A percentile compares a stretch with the other conserved stretches of the same genome.
Evolutionary conservation across 257 asterid genomes (phyloP).

Genomic region (Rehmannia glutinosa): DNA sequence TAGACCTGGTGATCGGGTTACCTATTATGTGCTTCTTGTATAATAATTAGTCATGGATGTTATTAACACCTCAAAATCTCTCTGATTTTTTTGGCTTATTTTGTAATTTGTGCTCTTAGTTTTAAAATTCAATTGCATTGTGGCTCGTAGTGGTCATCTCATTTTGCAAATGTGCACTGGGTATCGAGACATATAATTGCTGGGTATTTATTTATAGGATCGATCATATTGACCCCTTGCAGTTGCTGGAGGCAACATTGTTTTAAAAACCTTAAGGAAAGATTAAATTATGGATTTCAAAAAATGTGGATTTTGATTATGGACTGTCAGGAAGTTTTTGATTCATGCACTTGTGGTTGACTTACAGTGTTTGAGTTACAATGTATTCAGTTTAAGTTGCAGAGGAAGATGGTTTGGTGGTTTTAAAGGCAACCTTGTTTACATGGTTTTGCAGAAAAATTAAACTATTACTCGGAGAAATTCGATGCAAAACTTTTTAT

Average conservation of each 20-base stretch:
- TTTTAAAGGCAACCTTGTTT: conserved; percentile 20
- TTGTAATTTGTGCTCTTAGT: not conserved
- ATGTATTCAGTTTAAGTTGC: conserved; percentile 10
- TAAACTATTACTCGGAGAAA: conserved; percentile 85
- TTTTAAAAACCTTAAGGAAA: conserved; percentile 1
- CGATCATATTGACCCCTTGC: too few relatives aligned
- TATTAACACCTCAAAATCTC: not conserved
- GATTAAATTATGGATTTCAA: not conserved
- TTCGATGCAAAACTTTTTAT: conserved; percentile 82
- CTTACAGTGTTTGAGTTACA: conserved; percentile 13
- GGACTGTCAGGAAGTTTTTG: conserved; percentile 4
- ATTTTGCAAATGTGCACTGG: too few relatives aligned
- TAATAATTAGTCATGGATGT: not conserved
- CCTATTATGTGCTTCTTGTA: not conserved
- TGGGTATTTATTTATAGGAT: too few relatives aligned
- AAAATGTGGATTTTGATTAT: not conserved
- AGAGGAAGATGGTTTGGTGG: conserved; percentile 1
- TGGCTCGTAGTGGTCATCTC: too few relatives aligned
- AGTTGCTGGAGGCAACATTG: not conserved
- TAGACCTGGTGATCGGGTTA: not conserved
- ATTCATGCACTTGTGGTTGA: conserved; percentile 11
- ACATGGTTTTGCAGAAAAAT: conserved; percentile 57
- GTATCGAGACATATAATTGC: too few relatives aligned
- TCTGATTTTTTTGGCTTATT: not conserved
- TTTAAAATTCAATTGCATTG: too few relatives aligned